Conservation (phyloP, 2,329 filamentous ascomycete genomes). For the Clarireedia paspali region DNA sequence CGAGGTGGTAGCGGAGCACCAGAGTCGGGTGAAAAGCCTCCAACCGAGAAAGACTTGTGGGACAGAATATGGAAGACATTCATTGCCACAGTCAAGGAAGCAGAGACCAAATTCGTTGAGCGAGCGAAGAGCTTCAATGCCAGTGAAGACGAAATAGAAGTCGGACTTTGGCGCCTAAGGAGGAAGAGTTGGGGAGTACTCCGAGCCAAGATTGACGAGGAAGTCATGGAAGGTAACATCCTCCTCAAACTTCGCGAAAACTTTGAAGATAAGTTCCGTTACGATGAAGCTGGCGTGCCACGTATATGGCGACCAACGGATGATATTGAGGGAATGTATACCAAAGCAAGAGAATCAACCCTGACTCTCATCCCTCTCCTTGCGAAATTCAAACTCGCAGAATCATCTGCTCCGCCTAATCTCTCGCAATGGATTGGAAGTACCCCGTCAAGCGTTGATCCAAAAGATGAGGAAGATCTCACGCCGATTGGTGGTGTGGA, state of each 20-base stretch:
- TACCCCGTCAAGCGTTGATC: constrained; percentile 64
- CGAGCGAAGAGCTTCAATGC: constrained; percentile 91
- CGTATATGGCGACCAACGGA: constrained; percentile 95
- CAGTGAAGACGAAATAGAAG: constrained; percentile 80
- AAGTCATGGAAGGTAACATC: constrained; percentile 96
- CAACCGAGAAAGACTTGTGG: constrained; percentile 83
- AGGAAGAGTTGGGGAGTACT: constrained; percentile 93
- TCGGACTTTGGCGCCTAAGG: constrained; percentile 85
- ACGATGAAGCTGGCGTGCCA: constrained; percentile 89
- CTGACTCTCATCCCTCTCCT: constrained; percentile 84
- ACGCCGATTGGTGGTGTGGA: constrained; percentile 87
- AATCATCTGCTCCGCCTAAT: constrained; percentile 71
- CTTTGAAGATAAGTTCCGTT: constrained; percentile 98
- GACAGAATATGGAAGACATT: constrained; percentile 91
- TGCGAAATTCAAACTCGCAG: constrained; percentile 70
- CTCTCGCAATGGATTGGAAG: constrained; percentile 76
- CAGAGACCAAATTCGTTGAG: constrained; percentile 77
- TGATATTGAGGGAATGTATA: constrained; percentile 95
- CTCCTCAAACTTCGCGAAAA: constrained; percentile 93
- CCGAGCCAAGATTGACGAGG: constrained; percentile 85
- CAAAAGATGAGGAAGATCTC: constrained; percentile 85
- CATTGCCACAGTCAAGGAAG: constrained; percentile 71
- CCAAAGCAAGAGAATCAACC: constrained; percentile 84
- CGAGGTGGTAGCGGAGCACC: constrained; percentile 75
- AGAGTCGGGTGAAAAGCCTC: constrained; percentile 65